phyloP scores from a whole-genome alignment of 73 alveolate species.

The Paramecium caudatum region DNA sequence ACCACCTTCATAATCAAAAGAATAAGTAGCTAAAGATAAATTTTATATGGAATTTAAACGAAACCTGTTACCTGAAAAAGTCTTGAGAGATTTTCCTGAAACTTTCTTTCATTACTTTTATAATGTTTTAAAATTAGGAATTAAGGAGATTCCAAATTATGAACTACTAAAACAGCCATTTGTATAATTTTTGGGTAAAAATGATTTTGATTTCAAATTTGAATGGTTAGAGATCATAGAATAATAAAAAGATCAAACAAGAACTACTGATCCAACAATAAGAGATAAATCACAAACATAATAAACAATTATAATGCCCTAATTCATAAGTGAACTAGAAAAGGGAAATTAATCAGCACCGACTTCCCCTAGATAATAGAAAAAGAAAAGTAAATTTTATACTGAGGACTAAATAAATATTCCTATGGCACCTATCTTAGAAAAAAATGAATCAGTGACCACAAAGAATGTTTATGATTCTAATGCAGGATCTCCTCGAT shows the following conservation, averaged over 20 bases:
- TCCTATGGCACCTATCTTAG: conserved; percentile 32
- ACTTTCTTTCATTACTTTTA: background rate
- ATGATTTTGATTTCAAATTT: background rate
- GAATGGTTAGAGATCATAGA: conserved; percentile 7
- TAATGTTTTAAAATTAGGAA: conserved; percentile 6
- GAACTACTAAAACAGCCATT: background rate
- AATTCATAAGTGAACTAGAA: background rate
- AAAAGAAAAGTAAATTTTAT: too few relatives aligned
- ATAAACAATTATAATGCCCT: background rate
- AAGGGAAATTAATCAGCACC: conserved; percentile 12
- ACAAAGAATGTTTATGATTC: conserved; percentile 15
- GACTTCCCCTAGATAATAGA: background rate
- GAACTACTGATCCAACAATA: background rate
- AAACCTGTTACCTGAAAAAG: background rate
- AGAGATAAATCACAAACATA: background rate
- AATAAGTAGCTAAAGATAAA: background rate
- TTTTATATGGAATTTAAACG: conserved; percentile 36
- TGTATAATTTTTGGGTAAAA: background rate
- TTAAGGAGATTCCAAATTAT: conserved; percentile 29
- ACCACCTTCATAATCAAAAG: background rate
- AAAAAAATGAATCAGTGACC: background rate
- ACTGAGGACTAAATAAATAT: background rate
- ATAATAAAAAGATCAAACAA: background rate
- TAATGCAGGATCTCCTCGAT: conserved; percentile 24
- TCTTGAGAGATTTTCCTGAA: background rate